Base-by-base conservation (phyloP, 257 asterid genomes). In the Capsicum rhomboideum region DNA sequence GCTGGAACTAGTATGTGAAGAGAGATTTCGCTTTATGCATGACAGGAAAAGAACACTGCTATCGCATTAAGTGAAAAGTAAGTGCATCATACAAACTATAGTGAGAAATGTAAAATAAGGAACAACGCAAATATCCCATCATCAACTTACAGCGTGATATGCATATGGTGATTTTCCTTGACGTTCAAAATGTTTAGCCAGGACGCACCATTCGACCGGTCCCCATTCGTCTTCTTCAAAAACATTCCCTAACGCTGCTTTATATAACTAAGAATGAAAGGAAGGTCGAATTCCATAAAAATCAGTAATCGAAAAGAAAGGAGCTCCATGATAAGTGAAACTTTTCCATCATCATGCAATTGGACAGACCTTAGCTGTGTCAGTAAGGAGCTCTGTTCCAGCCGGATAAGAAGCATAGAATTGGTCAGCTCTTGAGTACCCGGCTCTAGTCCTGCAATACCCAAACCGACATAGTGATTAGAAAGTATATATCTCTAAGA, bases 141-240 rank as follows among this genome's bases (percentile, higher is more conserved):
- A 85, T 59, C 44, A 84, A 93, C 99, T 97, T 88, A 97, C 98
- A 8, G 98, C 91, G 82, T 97, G 99, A 86, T 95, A 97, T 16
- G 99, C 98, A 81, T 94, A 97, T 3, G 98, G 98, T 67, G 97
- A 93, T 86, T 97, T 94, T 77, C 96, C 98, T 86, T 95, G 99
- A 56, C 98, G 98, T 79, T 93, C 98, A 68, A 96, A 96, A 91
- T 96, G 99, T 85, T 94, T 94, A 58, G 97, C 96, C 91, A 96
- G 75, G 75, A 95, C 79, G 86, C 92, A 90, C 99, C 99, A 96
- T 88, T 96, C 99, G 67, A 94, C 85, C 1, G 98, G 98, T 40
- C 98, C 96, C 99, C 99, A 96, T 84, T 96, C 97, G 87, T 96
- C 98, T 87, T 79, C 86, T 88, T 94, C 99, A 69, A 90, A 96